These are phyloP conservation scores for Salvia miltiorrhiza DNA, from an alignment of 257 asterid genomes.

Conservation along the genomic window DNA sequence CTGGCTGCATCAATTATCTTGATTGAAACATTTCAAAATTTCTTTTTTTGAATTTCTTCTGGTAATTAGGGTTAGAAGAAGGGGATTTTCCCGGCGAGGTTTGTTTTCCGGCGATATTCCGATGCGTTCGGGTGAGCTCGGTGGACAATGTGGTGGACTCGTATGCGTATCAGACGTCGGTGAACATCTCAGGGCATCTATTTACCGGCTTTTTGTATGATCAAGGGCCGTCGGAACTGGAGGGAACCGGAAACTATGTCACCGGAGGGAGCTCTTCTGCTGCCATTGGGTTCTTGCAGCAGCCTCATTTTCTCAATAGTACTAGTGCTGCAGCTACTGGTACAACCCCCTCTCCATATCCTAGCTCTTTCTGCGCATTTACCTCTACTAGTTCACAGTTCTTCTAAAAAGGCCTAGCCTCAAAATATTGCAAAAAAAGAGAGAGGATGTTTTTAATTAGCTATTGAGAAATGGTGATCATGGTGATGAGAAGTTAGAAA, in stretches of 20 bases:
- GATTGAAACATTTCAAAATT: background rate
- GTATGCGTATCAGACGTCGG: conserved; percentile 73
- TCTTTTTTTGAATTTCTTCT: background rate
- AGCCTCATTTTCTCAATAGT: conserved; percentile 22
- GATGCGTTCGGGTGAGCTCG: conserved; percentile 70
- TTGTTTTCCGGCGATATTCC: conserved; percentile 61
- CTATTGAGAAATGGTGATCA: background rate
- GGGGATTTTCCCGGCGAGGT: conserved; percentile 64
- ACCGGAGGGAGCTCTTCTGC: conserved; percentile 46
- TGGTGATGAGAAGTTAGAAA: background rate
- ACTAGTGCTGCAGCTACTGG: conserved; percentile 28
- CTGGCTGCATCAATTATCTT: background rate
- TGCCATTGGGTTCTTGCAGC: conserved; percentile 33
- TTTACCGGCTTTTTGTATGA: conserved; percentile 80
- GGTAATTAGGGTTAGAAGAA: conserved; percentile 37
- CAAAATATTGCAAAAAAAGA: conserved; percentile 32
- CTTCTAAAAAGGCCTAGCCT: conserved; percentile 23
- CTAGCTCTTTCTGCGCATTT: conserved; percentile 36
- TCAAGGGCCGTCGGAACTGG: conserved; percentile 49
- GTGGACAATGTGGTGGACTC: conserved; percentile 66
- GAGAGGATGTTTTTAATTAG: background rate
- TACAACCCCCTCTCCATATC: conserved; percentile 39
- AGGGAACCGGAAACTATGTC: conserved; percentile 25
- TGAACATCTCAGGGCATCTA: conserved; percentile 65
- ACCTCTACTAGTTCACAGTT: conserved; percentile 42